These are phyloP conservation scores for Euclidium syriacum DNA, from an alignment of 345 rosid species.

Conservation along the genomic window DNA sequence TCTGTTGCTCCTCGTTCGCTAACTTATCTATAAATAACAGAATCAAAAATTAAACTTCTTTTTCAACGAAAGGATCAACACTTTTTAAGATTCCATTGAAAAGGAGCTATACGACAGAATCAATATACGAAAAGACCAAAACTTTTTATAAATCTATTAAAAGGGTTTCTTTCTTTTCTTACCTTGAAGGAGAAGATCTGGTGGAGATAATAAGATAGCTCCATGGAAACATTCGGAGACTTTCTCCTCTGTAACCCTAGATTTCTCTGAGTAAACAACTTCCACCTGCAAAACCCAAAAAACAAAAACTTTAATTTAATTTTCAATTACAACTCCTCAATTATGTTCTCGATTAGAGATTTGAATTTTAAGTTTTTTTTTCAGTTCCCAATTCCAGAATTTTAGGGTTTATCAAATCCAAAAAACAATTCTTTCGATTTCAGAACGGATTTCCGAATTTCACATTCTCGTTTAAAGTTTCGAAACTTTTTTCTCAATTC, in stretches of 20 bases:
- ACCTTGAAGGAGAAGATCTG: conserved; percentile 69
- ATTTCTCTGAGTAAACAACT: conserved; percentile 55
- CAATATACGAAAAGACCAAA: too few relatives aligned
- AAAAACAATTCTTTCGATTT: too few relatives aligned
- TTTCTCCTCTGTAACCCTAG: conserved; percentile 51
- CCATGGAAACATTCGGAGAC: conserved; percentile 39
- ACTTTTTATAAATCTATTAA: neutral
- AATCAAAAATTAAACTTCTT: conserved; percentile 6
- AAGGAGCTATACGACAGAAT: too few relatives aligned
- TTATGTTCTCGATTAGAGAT: too few relatives aligned
- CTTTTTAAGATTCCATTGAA: too few relatives aligned
- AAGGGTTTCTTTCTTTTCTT: neutral
- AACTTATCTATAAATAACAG: conserved; percentile 56
- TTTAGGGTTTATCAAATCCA: neutral
- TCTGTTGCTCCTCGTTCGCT: conserved; percentile 54
- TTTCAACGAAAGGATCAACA: neutral
- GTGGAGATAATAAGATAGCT: conserved; percentile 35
- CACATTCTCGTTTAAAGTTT: conserved; percentile 1
- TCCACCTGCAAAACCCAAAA: conserved; percentile 16
- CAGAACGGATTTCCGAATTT: too few relatives aligned
- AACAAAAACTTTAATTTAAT: neutral
- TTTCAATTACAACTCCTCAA: neutral
- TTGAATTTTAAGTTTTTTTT: too few relatives aligned
- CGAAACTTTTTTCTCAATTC: conserved; percentile 4
- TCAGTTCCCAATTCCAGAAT: too few relatives aligned